phyloP scores from a whole-genome alignment of 176 grass and related monocot species.

The Dendrocalamus sinicus region DNA sequence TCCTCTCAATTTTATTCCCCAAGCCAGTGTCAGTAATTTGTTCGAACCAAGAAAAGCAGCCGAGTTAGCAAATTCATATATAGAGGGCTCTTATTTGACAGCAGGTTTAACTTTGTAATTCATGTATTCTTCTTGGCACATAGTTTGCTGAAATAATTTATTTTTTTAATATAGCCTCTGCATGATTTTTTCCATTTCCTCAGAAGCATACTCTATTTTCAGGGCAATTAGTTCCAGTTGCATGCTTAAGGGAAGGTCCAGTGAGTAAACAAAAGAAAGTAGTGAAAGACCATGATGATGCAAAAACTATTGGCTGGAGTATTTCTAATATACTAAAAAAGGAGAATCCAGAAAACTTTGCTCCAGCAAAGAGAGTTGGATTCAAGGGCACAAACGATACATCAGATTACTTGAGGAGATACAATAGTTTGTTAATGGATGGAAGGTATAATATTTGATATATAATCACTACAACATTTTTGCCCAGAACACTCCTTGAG shows the following conservation, averaged over 20 bases:
- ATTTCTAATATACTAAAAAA: slow-evolving; percentile 47
- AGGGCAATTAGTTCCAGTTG: slow-evolving; percentile 54
- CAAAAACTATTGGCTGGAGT: slow-evolving; percentile 43
- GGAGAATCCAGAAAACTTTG: slow-evolving; percentile 46
- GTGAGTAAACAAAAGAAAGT: slow-evolving; percentile 63
- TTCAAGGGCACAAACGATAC: slow-evolving; percentile 53
- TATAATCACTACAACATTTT: neutral
- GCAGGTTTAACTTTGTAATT: slow-evolving; percentile 69
- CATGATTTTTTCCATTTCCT: slow-evolving; percentile 32
- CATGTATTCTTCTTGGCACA: slow-evolving; percentile 48
- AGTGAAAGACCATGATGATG: slow-evolving; percentile 49
- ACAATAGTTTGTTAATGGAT: slow-evolving; percentile 71
- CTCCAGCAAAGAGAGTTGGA: slow-evolving; percentile 46
- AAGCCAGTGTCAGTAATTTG: slow-evolving; percentile 26
- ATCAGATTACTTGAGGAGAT: slow-evolving; percentile 66
- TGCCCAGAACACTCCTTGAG: neutral
- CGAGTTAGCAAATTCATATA: slow-evolving; percentile 45
- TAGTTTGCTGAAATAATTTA: slow-evolving; percentile 41
- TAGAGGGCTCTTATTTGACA: slow-evolving; percentile 50
- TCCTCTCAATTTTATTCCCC: slow-evolving; percentile 49
- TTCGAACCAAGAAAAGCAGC: slow-evolving; percentile 43
- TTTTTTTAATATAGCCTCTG: slow-evolving; percentile 26
- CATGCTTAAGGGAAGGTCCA: slow-evolving; percentile 67
- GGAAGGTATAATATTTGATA: slow-evolving; percentile 63
- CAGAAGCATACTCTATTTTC: slow-evolving; percentile 51